Percentiles rank a stretch among this genome's conserved stretches.
Evolutionary conservation across 2,329 filamentous ascomycete species (phyloP).

Genomic region (Didymella keratinophila): DNA sequence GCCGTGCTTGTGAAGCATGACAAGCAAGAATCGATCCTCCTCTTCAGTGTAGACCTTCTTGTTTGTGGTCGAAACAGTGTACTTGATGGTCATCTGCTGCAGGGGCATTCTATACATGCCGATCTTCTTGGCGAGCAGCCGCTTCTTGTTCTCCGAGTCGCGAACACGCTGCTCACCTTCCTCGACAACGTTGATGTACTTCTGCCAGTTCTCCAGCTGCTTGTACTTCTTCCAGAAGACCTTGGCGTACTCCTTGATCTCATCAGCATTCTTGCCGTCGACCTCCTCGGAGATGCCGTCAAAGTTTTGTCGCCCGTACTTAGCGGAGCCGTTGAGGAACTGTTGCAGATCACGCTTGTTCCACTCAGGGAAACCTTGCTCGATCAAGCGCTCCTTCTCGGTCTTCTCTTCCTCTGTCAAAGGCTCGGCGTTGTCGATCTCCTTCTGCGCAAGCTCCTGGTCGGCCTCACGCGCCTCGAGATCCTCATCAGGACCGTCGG

Average conservation of each 20-base stretch:
- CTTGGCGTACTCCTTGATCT: conserved; percentile 91
- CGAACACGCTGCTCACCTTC: conserved; percentile 89
- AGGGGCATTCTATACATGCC: conserved; percentile 95
- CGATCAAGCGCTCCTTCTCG: conserved; percentile 82
- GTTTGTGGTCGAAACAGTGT: conserved; percentile 98
- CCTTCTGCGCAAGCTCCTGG: conserved; percentile 83
- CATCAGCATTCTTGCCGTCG: conserved; percentile 84
- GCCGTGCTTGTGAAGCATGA: conserved; percentile 90
- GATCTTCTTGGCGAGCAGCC: conserved; percentile 95
- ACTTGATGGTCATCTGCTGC: conserved; percentile 98
- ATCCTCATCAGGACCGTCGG: conserved; percentile 87
- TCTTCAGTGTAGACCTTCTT: conserved; percentile 99
- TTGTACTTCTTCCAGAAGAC: conserved; percentile 96
- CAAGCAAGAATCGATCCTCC: conserved; percentile 92
- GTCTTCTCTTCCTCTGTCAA: conserved; percentile 88
- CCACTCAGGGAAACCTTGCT: conserved; percentile 91
- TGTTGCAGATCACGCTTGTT: conserved; percentile 98
- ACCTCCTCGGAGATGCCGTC: conserved; percentile 86
- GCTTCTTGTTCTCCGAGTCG: conserved; percentile 89
- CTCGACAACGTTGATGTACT: conserved; percentile 88
- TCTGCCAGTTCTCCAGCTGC: conserved; percentile 87
- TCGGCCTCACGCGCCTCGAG: conserved; percentile 86
- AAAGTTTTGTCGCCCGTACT: conserved; percentile 87
- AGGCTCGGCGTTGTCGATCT: conserved; percentile 90
- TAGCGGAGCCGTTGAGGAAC: conserved; percentile 93